Evolutionary conservation across 2,329 filamentous ascomycete species (phyloP), one percentile per base, ranked within the genome.

Genomic region (Arachnomyces sp.): DNA sequence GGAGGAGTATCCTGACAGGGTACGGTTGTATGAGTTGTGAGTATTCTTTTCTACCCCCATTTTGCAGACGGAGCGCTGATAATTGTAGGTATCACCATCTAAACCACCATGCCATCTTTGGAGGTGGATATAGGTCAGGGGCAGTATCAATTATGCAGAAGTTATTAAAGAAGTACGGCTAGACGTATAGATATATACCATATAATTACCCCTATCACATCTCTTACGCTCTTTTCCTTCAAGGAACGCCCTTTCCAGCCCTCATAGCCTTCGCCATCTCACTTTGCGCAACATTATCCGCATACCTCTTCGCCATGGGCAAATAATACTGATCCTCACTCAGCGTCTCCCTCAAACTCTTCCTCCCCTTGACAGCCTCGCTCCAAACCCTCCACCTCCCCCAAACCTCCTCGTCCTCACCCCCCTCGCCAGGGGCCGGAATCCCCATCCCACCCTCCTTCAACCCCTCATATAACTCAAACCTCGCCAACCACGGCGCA

Each of bases 101-200:
- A 16, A 95, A 95, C 48, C 90, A 95, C 51, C 82, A 81, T 67
- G 81, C 84, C 1, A 71, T 94, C 34, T 95, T 94, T 59, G 87
- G 87, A 0, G 82, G 81, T 1, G 75, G 82, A 0, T 95, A 95
- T 58, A 76, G 77, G 30, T 71, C 72, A 31, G 81, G 86, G 3
- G 87, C 88, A 18, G 73, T 90, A 61, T 73, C 73, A 3, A 92
- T 93, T 40, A 92, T 94, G 84, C 76, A 72, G 58, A 76, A 67
- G 48, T 66, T 95, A 50, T 65, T 85, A 18, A 66, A 66, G 31
- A 93, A 87, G 56, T 94, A 94, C 61, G 79, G 72, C 20, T 25
- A 25, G 9, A 25, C 20, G 9, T 25, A 25, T 5, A 9, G 9
- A 5, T 9, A 25, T 25, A 25, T 32, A 13, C 15, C 15, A 14